phyloP scores from a whole-genome alignment of 192 early-diverging fungal species.

The Coemansia sp. region DNA sequence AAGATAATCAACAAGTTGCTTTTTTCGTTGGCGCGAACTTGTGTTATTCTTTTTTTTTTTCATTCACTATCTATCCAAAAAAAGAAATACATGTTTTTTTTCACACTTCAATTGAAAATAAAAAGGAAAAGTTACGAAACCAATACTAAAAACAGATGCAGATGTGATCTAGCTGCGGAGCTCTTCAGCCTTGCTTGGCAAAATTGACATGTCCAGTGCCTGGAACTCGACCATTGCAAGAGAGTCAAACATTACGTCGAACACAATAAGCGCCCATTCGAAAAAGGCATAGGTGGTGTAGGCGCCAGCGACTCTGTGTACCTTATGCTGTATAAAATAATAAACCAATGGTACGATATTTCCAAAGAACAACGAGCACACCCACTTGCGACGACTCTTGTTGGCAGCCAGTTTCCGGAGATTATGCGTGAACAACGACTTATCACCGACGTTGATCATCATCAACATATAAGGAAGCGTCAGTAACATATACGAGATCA shows the following conservation, averaged over 20 bases:
- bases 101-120: not conserved
- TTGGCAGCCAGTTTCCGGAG: constrained; percentile 38
- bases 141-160: not conserved
- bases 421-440: constrained; percentile 45
- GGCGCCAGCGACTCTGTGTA: constrained; percentile 70
- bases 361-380: constrained; percentile 64
- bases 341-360: constrained; percentile 74
- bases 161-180: constrained; percentile 18
- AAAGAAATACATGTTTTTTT: not conserved
- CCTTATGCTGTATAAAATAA: constrained; percentile 78
- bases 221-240: constrained; percentile 68
- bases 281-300: constrained; percentile 82
- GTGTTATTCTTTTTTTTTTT: not conserved
- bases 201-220: constrained; percentile 45
- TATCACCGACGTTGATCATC: constrained; percentile 56
- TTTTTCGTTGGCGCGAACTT: too few relatives aligned
- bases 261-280: constrained; percentile 80
- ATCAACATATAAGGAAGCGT: constrained; percentile 75
- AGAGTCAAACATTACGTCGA: constrained; percentile 76
- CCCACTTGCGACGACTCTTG: constrained; percentile 55
- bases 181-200: constrained; percentile 40
- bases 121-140: not conserved
- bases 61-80: not conserved
- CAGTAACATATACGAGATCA: constrained; percentile 74
- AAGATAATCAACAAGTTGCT: not conserved